Base-by-base conservation (phyloP, 2,329 filamentous ascomycete species). In the Orbilia ellipsospora region DNA sequence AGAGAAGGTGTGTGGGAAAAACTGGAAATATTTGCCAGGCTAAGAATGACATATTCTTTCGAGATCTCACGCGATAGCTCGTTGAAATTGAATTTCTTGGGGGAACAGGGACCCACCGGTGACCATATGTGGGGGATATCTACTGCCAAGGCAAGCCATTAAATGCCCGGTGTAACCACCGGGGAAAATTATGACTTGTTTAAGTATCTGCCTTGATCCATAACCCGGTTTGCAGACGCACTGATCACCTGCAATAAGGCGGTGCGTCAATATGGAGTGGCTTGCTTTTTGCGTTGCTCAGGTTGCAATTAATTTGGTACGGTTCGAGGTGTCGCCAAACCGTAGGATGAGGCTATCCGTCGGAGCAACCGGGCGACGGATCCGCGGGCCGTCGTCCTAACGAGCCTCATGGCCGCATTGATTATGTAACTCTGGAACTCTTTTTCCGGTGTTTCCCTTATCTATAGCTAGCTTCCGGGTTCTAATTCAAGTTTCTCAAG, bases 281-380 rank as follows among this genome's bases (percentile, higher is more conserved):
- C 12, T 73, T 73, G 69, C 55, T 63, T 70, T 68, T 68, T 68
- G 70, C 52, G 69, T 73, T 73, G 69, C 50, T 8, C 31, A 52
- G 18, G 59, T 20, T 48, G 59, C 31, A 50, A 57, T 61, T 52
- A 44, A 28, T 51, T 20, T 51, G 12, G 54, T 73, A 54, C 69
- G 69, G 69, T 70, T 70, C 57, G 26, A 36, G 15, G 12, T 44
- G n/a, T 26, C 55, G 52, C 23, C 23, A 52, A 63, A 72, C 67
- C 67, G 67, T 60, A 68, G 63, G 69, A 67, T 68, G 72, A 75
- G 64, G 72, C 64, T 67, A 60, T 64, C 72, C 72, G 72, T 64
- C 72, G 72, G 72, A 51, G 55, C 52, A 36, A 57, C 31, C 59
- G 72, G 59, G 36, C 60, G 2, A 64, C 72, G 72, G 72, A 75